Percentiles rank a stretch among this genome's conserved stretches.
Evolutionary conservation across 2,329 filamentous ascomycete genomes (phyloP).

Genomic region (Talaromyces piceae): DNA sequence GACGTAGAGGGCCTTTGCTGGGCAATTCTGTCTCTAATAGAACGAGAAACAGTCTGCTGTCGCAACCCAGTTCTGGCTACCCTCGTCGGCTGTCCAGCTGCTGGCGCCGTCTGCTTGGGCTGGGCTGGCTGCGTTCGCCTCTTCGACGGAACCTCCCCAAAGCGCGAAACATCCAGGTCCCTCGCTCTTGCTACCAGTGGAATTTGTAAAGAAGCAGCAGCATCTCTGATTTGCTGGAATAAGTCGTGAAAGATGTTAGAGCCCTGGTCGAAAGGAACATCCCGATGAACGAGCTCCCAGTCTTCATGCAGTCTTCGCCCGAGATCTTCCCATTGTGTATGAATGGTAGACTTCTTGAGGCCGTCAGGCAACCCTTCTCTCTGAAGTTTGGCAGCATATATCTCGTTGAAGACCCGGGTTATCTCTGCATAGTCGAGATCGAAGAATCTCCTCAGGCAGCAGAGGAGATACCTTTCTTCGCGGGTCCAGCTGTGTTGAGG

Average conservation of each 20-base stretch:
- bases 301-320: conserved; percentile 11
- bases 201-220: not conserved
- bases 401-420: conserved; percentile 19
- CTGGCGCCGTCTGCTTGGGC: not conserved
- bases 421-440: conserved; percentile 7
- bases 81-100: not conserved
- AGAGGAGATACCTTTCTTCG: conserved; percentile 16
- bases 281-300: conserved; percentile 19
- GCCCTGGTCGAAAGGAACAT: conserved; percentile 14
- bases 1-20: not conserved
- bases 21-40: not conserved
- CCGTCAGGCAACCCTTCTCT: conserved; percentile 15
- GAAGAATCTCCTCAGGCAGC: conserved; percentile 22
- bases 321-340: conserved; percentile 20
- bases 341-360: conserved; percentile 9
- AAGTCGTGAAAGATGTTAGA: conserved; percentile 12
- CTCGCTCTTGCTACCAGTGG: conserved; percentile 1
- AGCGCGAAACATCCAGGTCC: not conserved
- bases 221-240: conserved; percentile 11
- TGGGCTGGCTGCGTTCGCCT: not conserved
- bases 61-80: not conserved
- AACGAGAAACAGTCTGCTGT: not conserved
- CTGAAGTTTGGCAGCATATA: conserved; percentile 17
- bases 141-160: not conserved
- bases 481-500: conserved; percentile 14